Evolutionary conservation across 306 rosid genomes (phyloP), one percentile per base, ranked within the genome.

Genomic region (Canavalia gladiata): DNA sequence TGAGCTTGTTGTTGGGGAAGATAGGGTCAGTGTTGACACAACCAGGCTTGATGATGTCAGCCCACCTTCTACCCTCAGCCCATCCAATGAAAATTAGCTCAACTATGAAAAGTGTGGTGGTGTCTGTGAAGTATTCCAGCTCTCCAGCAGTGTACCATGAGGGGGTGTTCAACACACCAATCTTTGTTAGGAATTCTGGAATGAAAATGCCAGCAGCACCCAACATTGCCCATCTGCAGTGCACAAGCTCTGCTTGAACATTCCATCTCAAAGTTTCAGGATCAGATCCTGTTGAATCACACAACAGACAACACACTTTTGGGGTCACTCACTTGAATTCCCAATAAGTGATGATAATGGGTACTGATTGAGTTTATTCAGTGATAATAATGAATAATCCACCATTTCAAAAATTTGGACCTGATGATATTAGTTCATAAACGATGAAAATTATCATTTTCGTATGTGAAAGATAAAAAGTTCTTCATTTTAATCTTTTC

Each of bases 181-280:
- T 78, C 69, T 78, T 78, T 68, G 82, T 78, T 1, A 78, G 76
- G 68, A 78, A 78, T 68, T 78, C 82, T 13, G 82, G 82, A 41
- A 78, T 78, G 82, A 78, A 78, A 18, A 78, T 78, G 37, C 82
- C 82, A 1, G 82, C 82, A 6, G 82, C 82, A 2, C 82, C 82
- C 57, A 78, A 57, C 82, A 78, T 78, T 35, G 82, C 82, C 82
- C 82, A 78, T 67, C 82, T 68, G 82, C 76, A 78, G 86, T 92
- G 82, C 51, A 78, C 82, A 31, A 78, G 59, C 76, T 78, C 82
- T 68, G 82, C 37, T 9, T 78, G 82, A 9, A 78, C 82, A 43
- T 78, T 78, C 82, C 82, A 78, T 56, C 82, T 68, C 29, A 78
- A 68, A 9, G 37, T 68, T 69, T 78, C 82, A 1, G 82, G 82